These are phyloP conservation scores for Cystobasidium ongulense DNA, from an alignment of 768 basidiomycete species.

Conservation along the genomic window DNA sequence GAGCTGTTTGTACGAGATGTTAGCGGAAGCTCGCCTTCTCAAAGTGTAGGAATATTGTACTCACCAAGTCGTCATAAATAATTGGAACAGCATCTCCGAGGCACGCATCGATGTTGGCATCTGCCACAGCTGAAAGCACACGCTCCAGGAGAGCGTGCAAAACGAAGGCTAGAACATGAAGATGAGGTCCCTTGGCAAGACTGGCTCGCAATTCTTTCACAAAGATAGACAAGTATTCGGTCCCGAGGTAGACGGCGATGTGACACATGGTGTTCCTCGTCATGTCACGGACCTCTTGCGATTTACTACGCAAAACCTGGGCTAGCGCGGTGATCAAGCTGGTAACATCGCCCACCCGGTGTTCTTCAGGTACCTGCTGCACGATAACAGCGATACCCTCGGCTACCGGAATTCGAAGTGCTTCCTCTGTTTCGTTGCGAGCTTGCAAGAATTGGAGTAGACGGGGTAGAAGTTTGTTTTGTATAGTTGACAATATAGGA, in stretches of 20 bases:
- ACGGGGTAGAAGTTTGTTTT: conserved; percentile 64
- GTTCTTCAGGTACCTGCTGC: conserved; percentile 60
- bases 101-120: conserved; percentile 60
- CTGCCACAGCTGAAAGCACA: conserved; percentile 55
- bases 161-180: conserved; percentile 81
- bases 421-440: conserved; percentile 73
- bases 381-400: conserved; percentile 80
- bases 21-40: neutral
- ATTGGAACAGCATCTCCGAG: conserved; percentile 71
- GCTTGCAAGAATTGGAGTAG: conserved; percentile 74
- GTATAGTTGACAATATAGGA: conserved; percentile 50
- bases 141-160: conserved; percentile 73
- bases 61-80: conserved; percentile 64
- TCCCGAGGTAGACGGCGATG: conserved; percentile 65
- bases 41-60: neutral
- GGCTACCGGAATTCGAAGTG: conserved; percentile 75
- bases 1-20: conserved; percentile 48
- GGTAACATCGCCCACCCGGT: conserved; percentile 61
- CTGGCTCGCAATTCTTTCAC: conserved; percentile 76
- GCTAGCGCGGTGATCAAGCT: conserved; percentile 73
- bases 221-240: conserved; percentile 62
- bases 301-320: conserved; percentile 84
- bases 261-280: conserved; percentile 72
- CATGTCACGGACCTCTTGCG: conserved; percentile 83
- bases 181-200: conserved; percentile 79